Base-by-base conservation (phyloP, 257 asterid genomes). In the Paraleonurus japonicus region DNA sequence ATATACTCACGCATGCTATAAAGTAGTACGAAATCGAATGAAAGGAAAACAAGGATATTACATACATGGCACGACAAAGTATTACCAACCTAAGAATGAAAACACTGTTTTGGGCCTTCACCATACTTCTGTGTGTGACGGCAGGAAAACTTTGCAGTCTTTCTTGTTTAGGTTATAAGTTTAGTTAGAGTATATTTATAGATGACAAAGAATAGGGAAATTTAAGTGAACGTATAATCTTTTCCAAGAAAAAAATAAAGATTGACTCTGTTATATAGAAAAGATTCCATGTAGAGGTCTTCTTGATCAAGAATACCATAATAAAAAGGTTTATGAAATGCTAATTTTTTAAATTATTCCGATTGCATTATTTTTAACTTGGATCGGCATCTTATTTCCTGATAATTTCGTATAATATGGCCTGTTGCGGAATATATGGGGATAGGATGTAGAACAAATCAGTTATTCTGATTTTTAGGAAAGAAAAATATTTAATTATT, bases 41-140 rank as follows among this genome's bases (percentile, higher is more conserved):
- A 39, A 39, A 41, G 5, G 48, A 11, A 37, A 37, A 11, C 12
- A 39, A 41, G 62, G 8, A 50, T 30, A 5, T 30, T 17, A 6
- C 19, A 64, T 57, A 50, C 11, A 20, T 10, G 50, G 74, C 65
- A 65, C 28, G 47, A 50, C 60, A 65, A 4, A 20, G 16, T 6
- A 32, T 27, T n/a, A 22, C 69, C 39, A 57, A 75, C 83, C 83
- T 79, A 30, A 70, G 47, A 48, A 26, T 53, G 63, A 79, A 58
- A 75, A 74, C 77, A 61, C 32, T 74, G 45, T 67, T 70, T 12
- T 45, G 75, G 27, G 35, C 24, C 67, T 65, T 74, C 24, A 58
- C 74, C 82, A 78, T 79, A 0, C 13, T 51, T 61, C 23, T 55
- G 39, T 45, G 41, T 17, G 1, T 54, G 48, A 43, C 51, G 51